Conservation (phyloP, 148 eudicot genomes). For the Hydrangea macrophylla region DNA sequence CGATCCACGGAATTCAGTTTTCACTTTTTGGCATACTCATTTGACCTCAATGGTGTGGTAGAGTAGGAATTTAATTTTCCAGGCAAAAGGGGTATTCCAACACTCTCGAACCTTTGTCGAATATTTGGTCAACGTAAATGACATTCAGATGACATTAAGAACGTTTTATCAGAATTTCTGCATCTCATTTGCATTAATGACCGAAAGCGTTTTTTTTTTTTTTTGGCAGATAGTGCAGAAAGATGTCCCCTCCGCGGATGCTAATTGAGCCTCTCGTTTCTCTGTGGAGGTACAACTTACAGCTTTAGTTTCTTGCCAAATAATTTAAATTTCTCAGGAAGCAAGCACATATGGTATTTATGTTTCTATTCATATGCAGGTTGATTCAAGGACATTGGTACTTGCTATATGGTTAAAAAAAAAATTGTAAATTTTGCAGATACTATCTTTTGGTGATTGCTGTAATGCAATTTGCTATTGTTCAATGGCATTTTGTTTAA, state of each 20-base stretch:
- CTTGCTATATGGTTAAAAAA: not conserved
- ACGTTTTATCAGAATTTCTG: not conserved
- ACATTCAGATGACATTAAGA: not conserved
- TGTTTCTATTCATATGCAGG: not conserved
- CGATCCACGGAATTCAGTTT: too few species aligned
- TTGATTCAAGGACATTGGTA: not conserved
- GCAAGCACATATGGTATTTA: not conserved
- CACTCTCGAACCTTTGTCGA: not conserved
- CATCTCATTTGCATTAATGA: not conserved
- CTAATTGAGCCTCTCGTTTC: slow-evolving; percentile 25
- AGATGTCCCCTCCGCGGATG: slow-evolving; percentile 39
- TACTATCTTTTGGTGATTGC: not conserved
- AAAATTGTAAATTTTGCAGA: slow-evolving; percentile 1
- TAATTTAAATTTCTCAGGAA: not conserved
- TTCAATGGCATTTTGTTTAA: not conserved
- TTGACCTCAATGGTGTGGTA: not conserved
- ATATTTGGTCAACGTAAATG: not conserved
- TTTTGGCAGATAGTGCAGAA: slow-evolving; percentile 56
- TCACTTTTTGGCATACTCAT: not conserved
- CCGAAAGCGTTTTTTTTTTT: slow-evolving; percentile 5
- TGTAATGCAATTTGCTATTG: not conserved
- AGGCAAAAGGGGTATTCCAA: not conserved
- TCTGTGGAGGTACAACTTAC: slow-evolving; percentile 7
- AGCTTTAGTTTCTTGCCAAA: not conserved
- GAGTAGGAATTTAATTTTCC: not conserved